These are phyloP conservation scores for Xylaria sp. DNA, from an alignment of 2,329 filamentous ascomycete genomes.

Conservation along the genomic window DNA sequence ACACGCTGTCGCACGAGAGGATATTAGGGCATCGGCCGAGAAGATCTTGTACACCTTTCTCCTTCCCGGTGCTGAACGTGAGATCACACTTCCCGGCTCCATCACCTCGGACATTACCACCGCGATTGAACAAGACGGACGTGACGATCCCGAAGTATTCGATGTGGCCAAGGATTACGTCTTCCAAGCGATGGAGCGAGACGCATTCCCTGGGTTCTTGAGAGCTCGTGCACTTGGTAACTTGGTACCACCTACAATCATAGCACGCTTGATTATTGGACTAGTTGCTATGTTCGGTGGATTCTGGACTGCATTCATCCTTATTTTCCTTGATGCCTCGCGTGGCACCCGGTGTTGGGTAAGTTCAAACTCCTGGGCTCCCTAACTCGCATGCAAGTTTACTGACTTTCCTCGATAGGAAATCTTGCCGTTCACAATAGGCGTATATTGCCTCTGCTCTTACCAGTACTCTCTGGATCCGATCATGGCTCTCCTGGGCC, in stretches of 20 bases:
- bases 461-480: constrained; percentile 98
- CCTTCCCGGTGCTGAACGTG: constrained; percentile 92
- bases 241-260: constrained; percentile 88
- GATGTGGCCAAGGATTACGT: constrained; percentile 98
- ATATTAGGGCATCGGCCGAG: constrained; percentile 92
- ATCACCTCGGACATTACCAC: constrained; percentile 88
- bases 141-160: constrained; percentile 97
- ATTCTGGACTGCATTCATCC: constrained; percentile 93
- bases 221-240: constrained; percentile 96
- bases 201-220: constrained; percentile 97
- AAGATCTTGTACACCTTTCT: constrained; percentile 99
- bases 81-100: constrained; percentile 90
- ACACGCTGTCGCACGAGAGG: constrained; percentile 85
- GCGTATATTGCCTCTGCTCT: constrained; percentile 86
- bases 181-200: constrained; percentile 99
- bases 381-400: not conserved
- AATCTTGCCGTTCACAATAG: constrained; percentile 91
- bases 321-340: constrained; percentile 88
- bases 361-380: constrained; percentile 54
- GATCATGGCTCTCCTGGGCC: constrained; percentile 85
- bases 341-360: constrained; percentile 85
- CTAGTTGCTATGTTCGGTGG: constrained; percentile 88
- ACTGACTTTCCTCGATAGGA: constrained; percentile 51
- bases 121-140: constrained; percentile 88
- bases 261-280: constrained; percentile 86